These are phyloP conservation scores for Poa pratensis DNA, from an alignment of 176 grass and related monocot species.

Conservation along the genomic window DNA sequence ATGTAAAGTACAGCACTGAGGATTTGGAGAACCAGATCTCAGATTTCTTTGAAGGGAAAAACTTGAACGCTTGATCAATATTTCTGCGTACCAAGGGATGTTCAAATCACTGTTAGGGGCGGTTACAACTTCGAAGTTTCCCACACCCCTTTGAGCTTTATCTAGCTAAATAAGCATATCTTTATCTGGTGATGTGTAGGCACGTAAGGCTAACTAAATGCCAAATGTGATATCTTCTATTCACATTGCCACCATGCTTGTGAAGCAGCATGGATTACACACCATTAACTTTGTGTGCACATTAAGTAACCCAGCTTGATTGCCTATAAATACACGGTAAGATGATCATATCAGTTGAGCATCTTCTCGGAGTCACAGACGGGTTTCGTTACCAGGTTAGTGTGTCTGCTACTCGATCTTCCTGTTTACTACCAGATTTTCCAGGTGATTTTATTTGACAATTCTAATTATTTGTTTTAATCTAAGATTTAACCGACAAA, in stretches of 20 bases:
- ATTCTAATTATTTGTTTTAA: neutral
- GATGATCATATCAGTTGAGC: neutral
- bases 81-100: neutral
- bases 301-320: neutral
- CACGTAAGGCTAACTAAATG: neutral
- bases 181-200: neutral
- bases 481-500: neutral
- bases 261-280: neutral
- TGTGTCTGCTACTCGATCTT: neutral
- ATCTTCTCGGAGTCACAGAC: neutral
- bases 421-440: neutral
- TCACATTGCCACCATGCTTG: neutral
- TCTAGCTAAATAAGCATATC: neutral
- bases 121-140: neutral
- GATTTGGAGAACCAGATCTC: constrained; percentile 61
- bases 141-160: too few relatives aligned
- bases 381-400: neutral
- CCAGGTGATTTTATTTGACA: neutral
- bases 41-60: constrained; percentile 85
- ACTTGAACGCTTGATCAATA: neutral
- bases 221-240: neutral
- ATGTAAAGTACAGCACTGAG: constrained; percentile 68
- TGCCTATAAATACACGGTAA: neutral
- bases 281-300: neutral
- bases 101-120: neutral